Percentiles rank a stretch among this genome's conserved stretches.
phyloP scores from a whole-genome alignment of 2,329 filamentous ascomycete genomes.

The Cladophialophora chaetospira region DNA sequence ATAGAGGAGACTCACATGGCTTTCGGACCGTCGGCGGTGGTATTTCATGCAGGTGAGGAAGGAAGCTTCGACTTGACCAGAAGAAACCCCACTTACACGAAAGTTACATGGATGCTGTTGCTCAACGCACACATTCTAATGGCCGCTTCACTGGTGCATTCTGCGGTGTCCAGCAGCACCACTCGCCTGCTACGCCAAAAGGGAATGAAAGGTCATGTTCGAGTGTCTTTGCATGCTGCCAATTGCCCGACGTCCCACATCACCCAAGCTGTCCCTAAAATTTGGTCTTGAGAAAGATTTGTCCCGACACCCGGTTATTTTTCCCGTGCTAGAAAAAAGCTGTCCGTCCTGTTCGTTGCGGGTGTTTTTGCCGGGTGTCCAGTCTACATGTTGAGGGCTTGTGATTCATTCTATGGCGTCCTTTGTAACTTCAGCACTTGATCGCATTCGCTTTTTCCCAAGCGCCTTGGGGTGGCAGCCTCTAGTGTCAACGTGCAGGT shows the following conservation, averaged over 20 bases:
- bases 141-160: background rate
- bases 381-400: background rate
- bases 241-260: background rate
- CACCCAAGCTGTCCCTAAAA: background rate
- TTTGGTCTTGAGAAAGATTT: background rate
- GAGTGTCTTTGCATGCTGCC: background rate
- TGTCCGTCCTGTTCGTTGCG: background rate
- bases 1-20: too few relatives aligned
- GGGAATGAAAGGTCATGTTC: background rate
- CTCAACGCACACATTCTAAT: background rate
- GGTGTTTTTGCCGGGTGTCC: background rate
- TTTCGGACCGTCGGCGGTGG: too few relatives aligned
- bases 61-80: background rate
- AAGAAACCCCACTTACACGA: background rate
- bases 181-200: background rate
- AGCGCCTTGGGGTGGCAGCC: constrained; percentile 52
- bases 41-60: background rate
- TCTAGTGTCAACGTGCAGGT: constrained; percentile 49
- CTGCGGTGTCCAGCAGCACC: background rate
- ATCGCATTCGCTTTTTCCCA: constrained; percentile 45
- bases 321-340: background rate
- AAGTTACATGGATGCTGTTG: background rate
- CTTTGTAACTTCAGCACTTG: constrained; percentile 40
- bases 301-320: background rate
- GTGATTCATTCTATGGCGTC: constrained; percentile 5